These are phyloP conservation scores for Ramalina peruviana DNA, from an alignment of 495 filamentous ascomycete species.

Conservation along the genomic window DNA sequence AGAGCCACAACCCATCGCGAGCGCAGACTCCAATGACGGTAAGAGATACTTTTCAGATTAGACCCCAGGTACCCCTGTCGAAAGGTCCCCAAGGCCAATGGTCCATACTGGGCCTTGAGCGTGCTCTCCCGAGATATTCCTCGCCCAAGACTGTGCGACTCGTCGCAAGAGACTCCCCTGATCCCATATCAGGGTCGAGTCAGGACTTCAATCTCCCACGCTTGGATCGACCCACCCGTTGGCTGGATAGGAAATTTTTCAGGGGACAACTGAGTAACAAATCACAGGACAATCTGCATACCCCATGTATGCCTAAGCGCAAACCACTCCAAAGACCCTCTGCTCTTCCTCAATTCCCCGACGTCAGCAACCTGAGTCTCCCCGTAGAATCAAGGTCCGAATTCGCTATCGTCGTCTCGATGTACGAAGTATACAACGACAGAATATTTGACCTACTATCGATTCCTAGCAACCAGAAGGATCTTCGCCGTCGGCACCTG, in stretches of 20 bases:
- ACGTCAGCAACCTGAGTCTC: constrained; percentile 54
- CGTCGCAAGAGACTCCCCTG: constrained; percentile 27
- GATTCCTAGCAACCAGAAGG: constrained; percentile 41
- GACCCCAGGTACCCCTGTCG: background rate
- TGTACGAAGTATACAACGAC: constrained; percentile 99
- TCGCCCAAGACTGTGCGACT: constrained; percentile 21
- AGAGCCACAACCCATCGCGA: constrained; percentile 49
- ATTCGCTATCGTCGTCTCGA: constrained; percentile 81
- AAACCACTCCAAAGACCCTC: constrained; percentile 47
- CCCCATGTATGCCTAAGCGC: constrained; percentile 40
- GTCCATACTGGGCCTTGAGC: constrained; percentile 13
- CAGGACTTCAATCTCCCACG: constrained; percentile 2
- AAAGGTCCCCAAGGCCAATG: constrained; percentile 14
- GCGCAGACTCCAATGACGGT: constrained; percentile 72
- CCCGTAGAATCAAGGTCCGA: constrained; percentile 59
- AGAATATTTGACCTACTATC: constrained; percentile 88
- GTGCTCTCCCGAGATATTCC: constrained; percentile 4
- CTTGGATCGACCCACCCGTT: constrained; percentile 3
- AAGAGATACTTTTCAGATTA: constrained; percentile 24
- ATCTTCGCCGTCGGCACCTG: constrained; percentile 55
- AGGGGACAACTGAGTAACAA: constrained; percentile 18
- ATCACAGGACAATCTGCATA: constrained; percentile 36
- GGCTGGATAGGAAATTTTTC: constrained; percentile 17
- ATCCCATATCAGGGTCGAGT: constrained; percentile 3
- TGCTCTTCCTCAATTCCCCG: constrained; percentile 54